A percentile compares a stretch with the other conserved stretches of the same genome.
These are phyloP conservation scores for Vigna hirtella DNA, from an alignment of 306 rosid genomes.

Conservation along the genomic window DNA sequence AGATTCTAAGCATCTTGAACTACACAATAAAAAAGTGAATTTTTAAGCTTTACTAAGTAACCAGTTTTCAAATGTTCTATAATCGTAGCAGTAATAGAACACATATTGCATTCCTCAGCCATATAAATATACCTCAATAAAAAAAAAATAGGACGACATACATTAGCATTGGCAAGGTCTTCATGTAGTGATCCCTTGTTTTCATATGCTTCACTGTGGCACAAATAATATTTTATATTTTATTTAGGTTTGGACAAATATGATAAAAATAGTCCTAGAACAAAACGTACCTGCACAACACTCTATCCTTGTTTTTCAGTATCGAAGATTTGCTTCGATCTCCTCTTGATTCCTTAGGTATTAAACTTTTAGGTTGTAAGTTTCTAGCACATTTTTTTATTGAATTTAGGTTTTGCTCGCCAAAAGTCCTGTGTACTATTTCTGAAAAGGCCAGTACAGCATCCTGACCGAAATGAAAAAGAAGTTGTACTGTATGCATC, in stretches of 20 bases:
- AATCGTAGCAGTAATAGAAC: conserved; percentile 15
- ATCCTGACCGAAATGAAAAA: conserved; percentile 51
- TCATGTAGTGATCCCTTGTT: conserved; percentile 49
- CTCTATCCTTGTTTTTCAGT: conserved; percentile 36
- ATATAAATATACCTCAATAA: neutral
- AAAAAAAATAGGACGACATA: conserved; percentile 39
- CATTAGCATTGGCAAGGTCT: conserved; percentile 44
- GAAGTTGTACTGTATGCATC: neutral
- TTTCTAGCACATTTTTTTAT: conserved; percentile 28
- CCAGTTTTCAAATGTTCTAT: neutral
- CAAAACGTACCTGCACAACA: conserved; percentile 53
- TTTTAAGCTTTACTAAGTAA: conserved; percentile 16
- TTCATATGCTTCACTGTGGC: conserved; percentile 39
- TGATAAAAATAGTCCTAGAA: conserved; percentile 21
- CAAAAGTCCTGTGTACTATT: conserved; percentile 37
- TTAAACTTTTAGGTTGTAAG: conserved; percentile 39
- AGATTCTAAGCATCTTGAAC: conserved; percentile 30
- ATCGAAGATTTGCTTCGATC: conserved; percentile 33
- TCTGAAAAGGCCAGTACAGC: conserved; percentile 39
- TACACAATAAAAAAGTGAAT: conserved; percentile 21
- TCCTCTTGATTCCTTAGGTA: conserved; percentile 34
- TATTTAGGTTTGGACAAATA: conserved; percentile 34
- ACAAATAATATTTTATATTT: conserved; percentile 24
- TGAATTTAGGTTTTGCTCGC: conserved; percentile 36
- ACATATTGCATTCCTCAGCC: conserved; percentile 3